Evolutionary conservation across 2,329 filamentous ascomycete species (phyloP), one percentile per base, ranked within the genome.

Genomic region (Arthrobotrys pseudoclavata): DNA sequence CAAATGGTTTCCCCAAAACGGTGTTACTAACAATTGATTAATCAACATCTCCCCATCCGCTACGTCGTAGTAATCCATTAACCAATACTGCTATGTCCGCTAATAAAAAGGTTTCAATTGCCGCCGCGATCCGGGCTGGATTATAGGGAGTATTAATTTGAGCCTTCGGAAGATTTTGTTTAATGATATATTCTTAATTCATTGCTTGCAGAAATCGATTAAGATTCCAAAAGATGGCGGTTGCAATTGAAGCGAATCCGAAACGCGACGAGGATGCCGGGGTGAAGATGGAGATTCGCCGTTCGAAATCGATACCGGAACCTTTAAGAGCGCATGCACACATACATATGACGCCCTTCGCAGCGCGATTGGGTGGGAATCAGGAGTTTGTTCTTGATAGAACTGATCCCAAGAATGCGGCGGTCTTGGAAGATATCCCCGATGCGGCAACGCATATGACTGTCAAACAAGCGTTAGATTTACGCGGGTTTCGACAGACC

Each of bases 291-390:
- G 66, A 52, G 15, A 24, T 71, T 26, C 57, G 24, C 13, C 34
- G n/a, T 18, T 26, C 61, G 6, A 72, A 31, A 13, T 68, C 68
- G 3, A 20, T 24, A 12, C 29, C 45, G 13, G 47, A 42, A 13
- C 34, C 55, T 3, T 55, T 62, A 6, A 67, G 66, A 18, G 34
- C 52, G 12, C n/a, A n/a, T n/a, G 31, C 31, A 22, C 61, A 45
- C 9, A 45, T 45, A 18, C 67, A 24, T 0, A 42, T 60, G 20
- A 61, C 67, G 13, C 61, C 74, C 13, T 80, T 80, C 64, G 80
- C 71, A 20, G 80, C 79, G 18, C 74, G 80, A 13, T 63, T 80
- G 12, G 80, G 79, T 26, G 80, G 80, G 12, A 80, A 80, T 26
- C 80, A 80, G 18, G 74, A 76, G 18, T 79, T 76, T 48, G 79